phyloP scores from a whole-genome alignment of 2,329 filamentous ascomycete species.

The Shiraia sp. region DNA sequence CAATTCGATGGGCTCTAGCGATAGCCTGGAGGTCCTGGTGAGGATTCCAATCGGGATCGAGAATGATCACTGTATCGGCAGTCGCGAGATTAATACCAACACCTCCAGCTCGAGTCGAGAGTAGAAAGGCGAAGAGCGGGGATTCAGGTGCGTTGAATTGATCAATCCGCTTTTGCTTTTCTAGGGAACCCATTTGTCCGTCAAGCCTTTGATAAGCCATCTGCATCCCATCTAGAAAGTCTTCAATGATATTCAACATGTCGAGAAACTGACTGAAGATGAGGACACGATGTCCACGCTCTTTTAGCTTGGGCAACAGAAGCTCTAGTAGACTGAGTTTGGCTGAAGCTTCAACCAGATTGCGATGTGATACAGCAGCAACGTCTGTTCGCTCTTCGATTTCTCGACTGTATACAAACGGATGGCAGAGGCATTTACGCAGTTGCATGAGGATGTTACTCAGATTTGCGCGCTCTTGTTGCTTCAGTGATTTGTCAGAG shows the following conservation, averaged over 20 bases:
- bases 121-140: conserved; percentile 81
- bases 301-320: conserved; percentile 84
- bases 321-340: conserved; percentile 84
- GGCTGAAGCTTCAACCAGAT: conserved; percentile 86
- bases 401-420: conserved; percentile 87
- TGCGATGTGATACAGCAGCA: conserved; percentile 67
- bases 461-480: conserved; percentile 74
- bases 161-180: conserved; percentile 95
- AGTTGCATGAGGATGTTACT: conserved; percentile 97
- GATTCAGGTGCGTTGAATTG: conserved; percentile 87
- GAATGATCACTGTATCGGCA: conserved; percentile 95
- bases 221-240: conserved; percentile 79
- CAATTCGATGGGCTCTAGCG: conserved; percentile 92
- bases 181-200: conserved; percentile 75
- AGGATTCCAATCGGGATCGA: conserved; percentile 96
- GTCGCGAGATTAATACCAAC: conserved; percentile 97
- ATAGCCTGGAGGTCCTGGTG: conserved; percentile 97
- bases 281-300: conserved; percentile 84
- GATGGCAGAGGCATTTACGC: conserved; percentile 91
- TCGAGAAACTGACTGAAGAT: conserved; percentile 95
- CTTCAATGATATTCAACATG: conserved; percentile 86
- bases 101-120: conserved; percentile 92
- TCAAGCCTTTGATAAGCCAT: conserved; percentile 80
- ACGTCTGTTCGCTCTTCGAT: conserved; percentile 81
- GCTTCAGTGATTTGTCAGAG: conserved; percentile 61